Conservation (phyloP, 768 basidiomycete species). For the Psilocybe subaeruginosa region DNA sequence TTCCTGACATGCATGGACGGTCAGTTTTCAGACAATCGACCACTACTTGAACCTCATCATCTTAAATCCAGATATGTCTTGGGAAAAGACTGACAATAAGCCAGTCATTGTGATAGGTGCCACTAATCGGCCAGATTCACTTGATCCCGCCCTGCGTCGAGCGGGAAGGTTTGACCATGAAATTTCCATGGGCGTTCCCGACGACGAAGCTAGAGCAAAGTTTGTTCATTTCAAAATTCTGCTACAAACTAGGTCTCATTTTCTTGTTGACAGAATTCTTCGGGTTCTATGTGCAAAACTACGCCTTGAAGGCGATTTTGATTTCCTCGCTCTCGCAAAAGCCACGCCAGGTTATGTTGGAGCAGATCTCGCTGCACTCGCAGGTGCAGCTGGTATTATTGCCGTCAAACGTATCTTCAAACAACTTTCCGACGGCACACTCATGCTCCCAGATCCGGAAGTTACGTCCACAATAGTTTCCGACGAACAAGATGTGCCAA, state of each 20-base stretch:
- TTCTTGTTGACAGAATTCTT: slow-evolving; percentile 68
- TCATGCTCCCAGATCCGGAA: slow-evolving; percentile 52
- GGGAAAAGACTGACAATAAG: slow-evolving; percentile 92
- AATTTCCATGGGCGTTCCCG: slow-evolving; percentile 97
- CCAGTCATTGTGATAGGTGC: slow-evolving; percentile 95
- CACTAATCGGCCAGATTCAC: slow-evolving; percentile 93
- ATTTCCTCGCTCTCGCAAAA: slow-evolving; percentile 85
- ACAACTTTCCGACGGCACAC: slow-evolving; percentile 66
- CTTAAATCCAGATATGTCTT: slow-evolving; percentile 74
- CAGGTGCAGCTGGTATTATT: slow-evolving; percentile 92
- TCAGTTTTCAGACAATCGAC: slow-evolving; percentile 29
- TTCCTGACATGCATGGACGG: slow-evolving; percentile 99
- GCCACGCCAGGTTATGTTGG: slow-evolving; percentile 97
- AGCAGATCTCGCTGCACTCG: slow-evolving; percentile 88
- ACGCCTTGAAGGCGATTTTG: slow-evolving; percentile 84
- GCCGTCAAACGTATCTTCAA: slow-evolving; percentile 97
- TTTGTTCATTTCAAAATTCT: slow-evolving; percentile 37
- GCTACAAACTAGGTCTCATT: no score
- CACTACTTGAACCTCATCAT: neutral
- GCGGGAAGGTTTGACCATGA: slow-evolving; percentile 98
- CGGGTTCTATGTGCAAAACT: slow-evolving; percentile 84
- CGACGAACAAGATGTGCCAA: slow-evolving; percentile 38
- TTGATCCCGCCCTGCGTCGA: slow-evolving; percentile 90
- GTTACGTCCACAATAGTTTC: slow-evolving; percentile 15
- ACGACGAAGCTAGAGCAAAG: slow-evolving; percentile 89